These are phyloP conservation scores for Phycomyces blakesleeanus DNA, from an alignment of 192 early-diverging fungal species.

Conservation along the genomic window DNA sequence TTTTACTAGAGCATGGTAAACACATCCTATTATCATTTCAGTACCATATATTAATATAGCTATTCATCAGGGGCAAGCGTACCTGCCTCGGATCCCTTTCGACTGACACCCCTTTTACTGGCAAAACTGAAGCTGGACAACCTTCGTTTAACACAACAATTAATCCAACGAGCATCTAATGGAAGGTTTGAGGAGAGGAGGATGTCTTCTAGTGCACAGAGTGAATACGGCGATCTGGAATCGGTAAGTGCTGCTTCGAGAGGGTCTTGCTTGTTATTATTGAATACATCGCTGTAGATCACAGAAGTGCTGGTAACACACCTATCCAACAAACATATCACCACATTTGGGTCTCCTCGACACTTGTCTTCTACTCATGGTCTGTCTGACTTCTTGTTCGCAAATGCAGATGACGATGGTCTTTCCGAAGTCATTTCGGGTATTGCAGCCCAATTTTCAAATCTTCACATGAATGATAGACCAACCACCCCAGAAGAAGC, in stretches of 20 bases:
- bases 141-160: slow-evolving; percentile 13
- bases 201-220: slow-evolving; percentile 5
- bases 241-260: slow-evolving; percentile 10
- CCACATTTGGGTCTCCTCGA: slow-evolving; percentile 3
- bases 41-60: too few species aligned
- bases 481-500: not conserved
- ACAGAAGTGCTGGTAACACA: slow-evolving; percentile 26
- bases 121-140: slow-evolving; percentile 32
- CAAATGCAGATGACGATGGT: not conserved
- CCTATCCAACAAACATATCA: slow-evolving; percentile 19
- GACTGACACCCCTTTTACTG: slow-evolving; percentile 30
- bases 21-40: not conserved
- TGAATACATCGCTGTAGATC: slow-evolving; percentile 11
- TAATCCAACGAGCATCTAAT: not conserved
- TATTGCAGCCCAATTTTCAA: slow-evolving; percentile 10
- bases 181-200: not conserved
- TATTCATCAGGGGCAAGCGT: slow-evolving; percentile 23
- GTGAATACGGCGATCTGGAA: slow-evolving; percentile 19
- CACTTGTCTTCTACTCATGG: slow-evolving; percentile 4
- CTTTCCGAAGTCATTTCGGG: slow-evolving; percentile 13
- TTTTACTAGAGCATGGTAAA: slow-evolving; percentile 17
- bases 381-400: slow-evolving; percentile 18
- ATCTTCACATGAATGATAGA: slow-evolving; percentile 8
- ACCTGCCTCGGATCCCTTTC: slow-evolving; percentile 35
- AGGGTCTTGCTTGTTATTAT: not conserved